phyloP scores from a whole-genome alignment of 352 stramenopile genomes.

The Phytophthora fragariaefolia region DNA sequence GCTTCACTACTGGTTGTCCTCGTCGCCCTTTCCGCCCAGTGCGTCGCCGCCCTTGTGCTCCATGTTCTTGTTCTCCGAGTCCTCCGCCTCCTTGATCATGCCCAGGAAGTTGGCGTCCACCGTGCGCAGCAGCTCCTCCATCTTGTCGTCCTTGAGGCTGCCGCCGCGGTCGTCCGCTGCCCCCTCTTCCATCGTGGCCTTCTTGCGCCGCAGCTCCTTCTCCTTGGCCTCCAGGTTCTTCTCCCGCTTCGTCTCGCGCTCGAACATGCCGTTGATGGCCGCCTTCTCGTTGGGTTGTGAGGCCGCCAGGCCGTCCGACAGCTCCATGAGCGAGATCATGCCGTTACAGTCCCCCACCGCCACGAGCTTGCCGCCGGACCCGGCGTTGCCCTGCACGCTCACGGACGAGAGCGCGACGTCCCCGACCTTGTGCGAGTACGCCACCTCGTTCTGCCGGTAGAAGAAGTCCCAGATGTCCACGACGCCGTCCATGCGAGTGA shows the following conservation, averaged over 20 bases:
- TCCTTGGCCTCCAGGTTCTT: conserved; percentile 94
- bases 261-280: conserved; percentile 96
- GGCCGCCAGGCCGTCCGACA: conserved; percentile 93
- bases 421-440: conserved; percentile 97
- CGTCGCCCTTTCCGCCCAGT: conserved; percentile 44
- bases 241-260: conserved; percentile 96
- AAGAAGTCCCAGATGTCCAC: conserved; percentile 98
- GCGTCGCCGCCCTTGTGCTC: conserved; percentile 69
- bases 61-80: conserved; percentile 92
- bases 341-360: conserved; percentile 96
- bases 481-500: conserved; percentile 97
- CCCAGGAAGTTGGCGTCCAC: conserved; percentile 95
- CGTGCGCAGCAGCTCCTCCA: conserved; percentile 93
- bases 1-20: conserved; percentile 29
- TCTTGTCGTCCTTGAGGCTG: conserved; percentile 91
- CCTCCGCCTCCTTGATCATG: conserved; percentile 97
- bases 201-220: conserved; percentile 88
- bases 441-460: conserved; percentile 97
- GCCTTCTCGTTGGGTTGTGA: conserved; percentile 94
- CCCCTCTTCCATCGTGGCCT: conserved; percentile 83
- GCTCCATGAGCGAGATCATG: conserved; percentile 96
- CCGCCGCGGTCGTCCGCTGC: conserved; percentile 67
- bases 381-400: conserved; percentile 91
- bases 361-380: conserved; percentile 92
- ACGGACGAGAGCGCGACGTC: conserved; percentile 93